These are phyloP conservation scores for Coemansia sp. DNA, from an alignment of 192 early-diverging fungal genomes.

Conservation along the genomic window DNA sequence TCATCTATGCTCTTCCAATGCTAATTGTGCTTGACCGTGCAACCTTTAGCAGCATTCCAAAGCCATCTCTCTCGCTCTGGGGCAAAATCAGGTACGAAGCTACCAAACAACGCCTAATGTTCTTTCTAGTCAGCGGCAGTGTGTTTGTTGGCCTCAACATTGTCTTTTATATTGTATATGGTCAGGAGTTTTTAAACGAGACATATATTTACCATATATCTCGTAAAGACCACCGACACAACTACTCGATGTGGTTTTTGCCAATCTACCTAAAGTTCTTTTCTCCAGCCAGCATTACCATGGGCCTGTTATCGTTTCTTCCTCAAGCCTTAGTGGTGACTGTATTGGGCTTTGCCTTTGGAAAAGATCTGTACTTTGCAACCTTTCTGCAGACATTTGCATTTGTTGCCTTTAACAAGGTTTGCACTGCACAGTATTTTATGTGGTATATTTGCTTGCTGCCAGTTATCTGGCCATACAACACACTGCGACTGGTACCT, in stretches of 20 bases:
- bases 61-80: constrained; percentile 2
- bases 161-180: constrained; percentile 76
- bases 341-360: constrained; percentile 67
- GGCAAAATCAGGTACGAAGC: no score
- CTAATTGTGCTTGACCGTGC: constrained; percentile 58
- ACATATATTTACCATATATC: constrained; percentile 93
- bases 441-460: constrained; percentile 98
- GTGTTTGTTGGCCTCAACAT: constrained; percentile 63
- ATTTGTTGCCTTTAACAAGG: constrained; percentile 97
- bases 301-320: constrained; percentile 75
- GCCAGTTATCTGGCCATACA: constrained; percentile 78
- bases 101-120: constrained; percentile 51
- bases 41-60: constrained; percentile 9
- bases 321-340: constrained; percentile 75
- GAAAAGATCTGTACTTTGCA: constrained; percentile 82
- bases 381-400: constrained; percentile 92
- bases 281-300: constrained; percentile 47
- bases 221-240: constrained; percentile 97
- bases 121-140: constrained; percentile 62
- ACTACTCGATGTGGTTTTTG: constrained; percentile 97
- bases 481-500: constrained; percentile 46
- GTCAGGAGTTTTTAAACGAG: constrained; percentile 81
- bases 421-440: constrained; percentile 96
- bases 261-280: constrained; percentile 81
- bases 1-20: constrained; percentile 88